Conservation (phyloP, 345 rosid genomes). For the Lumnitzera littorea region DNA sequence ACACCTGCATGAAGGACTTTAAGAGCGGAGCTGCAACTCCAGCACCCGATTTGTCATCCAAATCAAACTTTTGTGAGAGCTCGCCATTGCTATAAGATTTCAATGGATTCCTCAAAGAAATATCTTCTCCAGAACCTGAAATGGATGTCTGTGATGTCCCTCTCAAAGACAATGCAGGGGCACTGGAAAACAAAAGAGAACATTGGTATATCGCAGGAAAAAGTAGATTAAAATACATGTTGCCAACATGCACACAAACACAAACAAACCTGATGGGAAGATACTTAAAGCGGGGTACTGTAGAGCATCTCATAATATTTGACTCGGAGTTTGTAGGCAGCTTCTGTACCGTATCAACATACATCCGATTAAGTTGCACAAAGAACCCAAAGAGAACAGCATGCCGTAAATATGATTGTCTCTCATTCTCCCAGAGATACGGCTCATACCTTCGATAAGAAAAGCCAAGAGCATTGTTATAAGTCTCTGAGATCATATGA, state of each 20-base stretch:
- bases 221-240: not conserved
- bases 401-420: slow-evolving; percentile 78
- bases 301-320: slow-evolving; percentile 89
- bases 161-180: slow-evolving; percentile 84
- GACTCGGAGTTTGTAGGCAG: slow-evolving; percentile 86
- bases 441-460: slow-evolving; percentile 66
- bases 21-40: slow-evolving; percentile 84
- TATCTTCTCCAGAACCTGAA: slow-evolving; percentile 42
- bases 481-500: not conserved
- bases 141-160: slow-evolving; percentile 46
- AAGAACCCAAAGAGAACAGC: slow-evolving; percentile 98
- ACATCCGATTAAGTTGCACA: slow-evolving; percentile 92
- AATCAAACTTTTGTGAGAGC: slow-evolving; percentile 50
- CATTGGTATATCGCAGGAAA: not conserved
- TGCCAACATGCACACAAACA: not conserved
- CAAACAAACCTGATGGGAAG: slow-evolving; percentile 80
- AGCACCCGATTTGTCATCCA: slow-evolving; percentile 58
- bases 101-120: slow-evolving; percentile 54
- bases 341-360: slow-evolving; percentile 79
- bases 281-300: slow-evolving; percentile 92
- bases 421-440: slow-evolving; percentile 91
- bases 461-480: not conserved
- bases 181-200: slow-evolving; percentile 25
- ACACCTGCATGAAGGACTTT: slow-evolving; percentile 92
- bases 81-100: slow-evolving; percentile 64